Percentiles rank a stretch among this genome's conserved stretches.
Conservation (phyloP, 176 grass and related monocot genomes). For the Musa troglodytarum region DNA sequence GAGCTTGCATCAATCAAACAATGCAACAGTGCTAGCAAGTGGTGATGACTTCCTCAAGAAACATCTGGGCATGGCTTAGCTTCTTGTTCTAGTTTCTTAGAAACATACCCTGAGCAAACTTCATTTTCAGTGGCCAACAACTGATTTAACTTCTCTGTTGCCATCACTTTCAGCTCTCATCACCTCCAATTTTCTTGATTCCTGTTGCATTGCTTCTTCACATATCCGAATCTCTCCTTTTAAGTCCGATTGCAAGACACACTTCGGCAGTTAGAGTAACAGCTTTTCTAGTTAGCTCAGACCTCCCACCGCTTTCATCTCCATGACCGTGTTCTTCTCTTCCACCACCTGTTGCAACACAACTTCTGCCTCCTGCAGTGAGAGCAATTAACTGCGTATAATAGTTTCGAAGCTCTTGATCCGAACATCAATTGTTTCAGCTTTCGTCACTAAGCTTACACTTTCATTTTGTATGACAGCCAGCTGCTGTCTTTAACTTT, state of each 20-base stretch:
- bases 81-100: conserved; percentile 35
- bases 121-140: conserved; percentile 38
- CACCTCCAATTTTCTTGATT: conserved; percentile 33
- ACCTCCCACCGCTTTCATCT: conserved; percentile 33
- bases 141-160: conserved; percentile 29
- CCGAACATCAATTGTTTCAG: conserved; percentile 31
- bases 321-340: conserved; percentile 23
- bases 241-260: conserved; percentile 39
- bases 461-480: conserved; percentile 47
- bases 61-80: conserved; percentile 28
- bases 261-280: conserved; percentile 55
- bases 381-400: conserved; percentile 25
- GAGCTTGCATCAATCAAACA: background rate
- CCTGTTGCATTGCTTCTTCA: conserved; percentile 38
- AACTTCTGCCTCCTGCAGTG: conserved; percentile 39
- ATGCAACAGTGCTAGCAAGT: background rate
- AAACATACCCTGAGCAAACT: conserved; percentile 19
- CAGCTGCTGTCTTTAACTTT: conserved; percentile 40
- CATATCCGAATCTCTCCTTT: conserved; percentile 50
- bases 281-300: conserved; percentile 24
- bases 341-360: conserved; percentile 29
- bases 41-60: conserved; percentile 31
- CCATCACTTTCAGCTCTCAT: conserved; percentile 39
- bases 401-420: conserved; percentile 38
- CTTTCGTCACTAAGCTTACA: conserved; percentile 25